Evolutionary conservation across 2,329 filamentous ascomycete genomes (phyloP).

Genomic region (Xylariaceae sp.): DNA sequence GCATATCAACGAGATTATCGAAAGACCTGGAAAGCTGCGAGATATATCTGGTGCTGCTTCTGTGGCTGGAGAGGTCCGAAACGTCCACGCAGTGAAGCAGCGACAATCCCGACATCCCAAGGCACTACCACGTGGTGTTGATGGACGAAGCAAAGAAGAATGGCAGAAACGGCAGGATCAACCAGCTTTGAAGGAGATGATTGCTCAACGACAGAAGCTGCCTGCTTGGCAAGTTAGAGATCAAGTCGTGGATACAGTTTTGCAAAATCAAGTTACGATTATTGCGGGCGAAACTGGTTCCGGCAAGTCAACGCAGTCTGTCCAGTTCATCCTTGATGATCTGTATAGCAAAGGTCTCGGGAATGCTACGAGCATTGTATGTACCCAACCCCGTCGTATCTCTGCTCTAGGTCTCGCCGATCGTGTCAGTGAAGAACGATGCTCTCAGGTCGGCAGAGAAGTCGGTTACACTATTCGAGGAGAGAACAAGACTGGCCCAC

Average conservation of each 20-base stretch:
- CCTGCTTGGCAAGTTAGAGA: constrained; percentile 86
- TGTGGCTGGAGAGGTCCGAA: constrained; percentile 55
- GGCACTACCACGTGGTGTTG: constrained; percentile 61
- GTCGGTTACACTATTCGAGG: constrained; percentile 90
- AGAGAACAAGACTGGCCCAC: constrained; percentile 69
- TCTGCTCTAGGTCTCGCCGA: constrained; percentile 92
- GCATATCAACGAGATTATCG: constrained; percentile 75
- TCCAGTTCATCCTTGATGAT: constrained; percentile 93
- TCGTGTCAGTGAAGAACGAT: constrained; percentile 88
- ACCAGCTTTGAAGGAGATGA: constrained; percentile 69
- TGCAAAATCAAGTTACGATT: constrained; percentile 81
- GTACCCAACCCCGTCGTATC: constrained; percentile 91
- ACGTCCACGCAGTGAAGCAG: constrained; percentile 26
- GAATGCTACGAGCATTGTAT: constrained; percentile 79
- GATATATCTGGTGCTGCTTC: constrained; percentile 79
- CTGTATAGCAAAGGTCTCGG: constrained; percentile 75
- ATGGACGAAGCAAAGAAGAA: constrained; percentile 56
- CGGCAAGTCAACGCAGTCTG: constrained; percentile 93
- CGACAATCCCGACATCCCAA: constrained; percentile 46
- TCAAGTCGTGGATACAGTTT: constrained; percentile 71
- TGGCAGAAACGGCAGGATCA: constrained; percentile 68
- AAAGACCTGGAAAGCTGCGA: constrained; percentile 75
- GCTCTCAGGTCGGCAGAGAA: constrained; percentile 75
- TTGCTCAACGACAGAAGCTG: constrained; percentile 65
- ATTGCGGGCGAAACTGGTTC: constrained; percentile 96